Conservation (phyloP, 2,329 filamentous ascomycete genomes). For the Ceratocystis albifundus region DNA sequence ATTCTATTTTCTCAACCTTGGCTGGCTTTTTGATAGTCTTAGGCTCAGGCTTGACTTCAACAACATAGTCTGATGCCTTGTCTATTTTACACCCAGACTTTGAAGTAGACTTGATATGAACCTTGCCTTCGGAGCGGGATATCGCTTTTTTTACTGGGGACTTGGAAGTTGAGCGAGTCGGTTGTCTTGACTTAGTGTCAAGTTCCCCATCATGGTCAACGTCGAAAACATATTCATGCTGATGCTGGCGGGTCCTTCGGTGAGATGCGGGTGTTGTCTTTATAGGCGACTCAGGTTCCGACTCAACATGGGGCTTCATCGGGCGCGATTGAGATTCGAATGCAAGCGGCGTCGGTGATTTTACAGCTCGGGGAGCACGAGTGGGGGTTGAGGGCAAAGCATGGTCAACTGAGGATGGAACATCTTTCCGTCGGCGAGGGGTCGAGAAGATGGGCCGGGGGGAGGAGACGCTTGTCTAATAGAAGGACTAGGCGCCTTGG, state of each 20-base stretch:
- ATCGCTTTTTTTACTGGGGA: constrained; percentile 6
- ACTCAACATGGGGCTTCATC: constrained; percentile 19
- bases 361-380: constrained; percentile 8
- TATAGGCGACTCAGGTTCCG: constrained; percentile 21
- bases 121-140: constrained; percentile 9
- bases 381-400: constrained; percentile 10
- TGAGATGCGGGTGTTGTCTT: constrained; percentile 8
- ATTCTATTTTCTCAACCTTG: constrained; percentile 14
- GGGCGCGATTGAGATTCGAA: constrained; percentile 9
- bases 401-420: background rate
- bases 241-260: background rate
- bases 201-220: constrained; percentile 9
- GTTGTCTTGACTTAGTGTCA: constrained; percentile 4
- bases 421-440: constrained; percentile 7
- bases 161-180: constrained; percentile 14
- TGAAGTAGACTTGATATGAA: constrained; percentile 5
- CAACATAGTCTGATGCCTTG: background rate
- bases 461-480: constrained; percentile 12
- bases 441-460: constrained; percentile 8
- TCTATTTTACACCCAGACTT: constrained; percentile 11
- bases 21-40: constrained; percentile 16
- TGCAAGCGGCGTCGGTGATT: background rate
- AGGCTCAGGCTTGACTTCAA: background rate
- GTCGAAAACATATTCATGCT: constrained; percentile 1
- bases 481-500: constrained; percentile 29